phyloP scores from a whole-genome alignment of 768 basidiomycete genomes.

The Mycena latifolia region DNA sequence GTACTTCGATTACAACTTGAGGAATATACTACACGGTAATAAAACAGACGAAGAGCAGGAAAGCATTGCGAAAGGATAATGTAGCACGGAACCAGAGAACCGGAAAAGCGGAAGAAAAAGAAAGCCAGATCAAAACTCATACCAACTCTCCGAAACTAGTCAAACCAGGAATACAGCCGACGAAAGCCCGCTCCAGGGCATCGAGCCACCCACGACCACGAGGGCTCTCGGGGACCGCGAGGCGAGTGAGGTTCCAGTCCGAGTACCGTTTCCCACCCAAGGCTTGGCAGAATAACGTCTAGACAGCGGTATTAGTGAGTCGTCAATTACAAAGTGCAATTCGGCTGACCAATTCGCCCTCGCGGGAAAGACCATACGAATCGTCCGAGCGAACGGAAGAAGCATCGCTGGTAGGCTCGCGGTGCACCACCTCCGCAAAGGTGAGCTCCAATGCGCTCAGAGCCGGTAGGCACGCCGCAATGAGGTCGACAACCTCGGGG shows the following conservation, averaged over 20 bases:
- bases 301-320: not conserved
- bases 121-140: not conserved
- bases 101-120: not conserved
- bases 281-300: conserved; percentile 29
- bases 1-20: too few relatives aligned
- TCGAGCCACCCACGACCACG: conserved; percentile 28
- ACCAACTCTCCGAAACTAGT: conserved; percentile 30
- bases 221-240: conserved; percentile 31
- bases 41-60: conserved; percentile 5
- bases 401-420: conserved; percentile 20
- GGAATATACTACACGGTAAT: too few relatives aligned
- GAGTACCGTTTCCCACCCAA: conserved; percentile 9
- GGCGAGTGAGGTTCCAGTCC: conserved; percentile 26
- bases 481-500: conserved; percentile 40
- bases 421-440: conserved; percentile 40
- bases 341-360: conserved; percentile 23
- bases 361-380: conserved; percentile 13
- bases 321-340: not conserved
- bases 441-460: conserved; percentile 40
- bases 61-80: not conserved
- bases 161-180: conserved; percentile 30
- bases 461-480: conserved; percentile 39
- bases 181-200: conserved; percentile 24
- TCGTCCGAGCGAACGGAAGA: conserved; percentile 26
- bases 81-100: not conserved